Percentiles rank a stretch among this genome's conserved stretches.
Evolutionary conservation across 306 rosid genomes (phyloP).

Genomic region (Trichosanthes truncata): DNA sequence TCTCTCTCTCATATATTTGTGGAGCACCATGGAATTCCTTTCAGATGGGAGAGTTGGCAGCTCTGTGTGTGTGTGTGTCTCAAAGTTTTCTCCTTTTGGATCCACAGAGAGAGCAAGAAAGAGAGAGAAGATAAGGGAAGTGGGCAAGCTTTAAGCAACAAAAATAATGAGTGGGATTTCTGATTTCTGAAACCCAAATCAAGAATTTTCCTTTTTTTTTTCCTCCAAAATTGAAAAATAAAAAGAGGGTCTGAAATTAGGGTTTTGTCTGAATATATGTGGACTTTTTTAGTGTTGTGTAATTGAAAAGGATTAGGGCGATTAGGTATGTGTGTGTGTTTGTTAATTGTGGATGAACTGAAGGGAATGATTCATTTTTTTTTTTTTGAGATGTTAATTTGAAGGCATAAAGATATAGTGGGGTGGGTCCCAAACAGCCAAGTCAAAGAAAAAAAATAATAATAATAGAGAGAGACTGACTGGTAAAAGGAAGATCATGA

Average conservation of each 20-base stretch:
- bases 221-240: not conserved
- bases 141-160: conserved; percentile 84
- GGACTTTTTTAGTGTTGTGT: conserved; percentile 1
- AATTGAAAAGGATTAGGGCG: not conserved
- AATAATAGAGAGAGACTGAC: conserved; percentile 14
- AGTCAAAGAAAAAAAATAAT: conserved; percentile 45
- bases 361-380: conserved; percentile 44
- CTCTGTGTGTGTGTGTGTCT: conserved; percentile 27
- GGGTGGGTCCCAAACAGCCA: conserved; percentile 45
- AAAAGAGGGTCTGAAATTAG: not conserved
- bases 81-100: conserved; percentile 28
- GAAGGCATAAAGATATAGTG: conserved; percentile 49
- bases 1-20: conserved; percentile 33
- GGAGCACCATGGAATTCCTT: conserved; percentile 76
- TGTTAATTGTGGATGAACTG: conserved; percentile 44
- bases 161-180: conserved; percentile 71
- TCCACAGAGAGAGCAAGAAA: conserved; percentile 11
- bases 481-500: conserved; percentile 21
- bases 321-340: conserved; percentile 13
- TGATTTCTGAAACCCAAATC: conserved; percentile 15
- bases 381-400: conserved; percentile 64
- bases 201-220: not conserved
- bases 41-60: conserved; percentile 60
- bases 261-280: not conserved
- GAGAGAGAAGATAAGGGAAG: conserved; percentile 41